These are phyloP conservation scores for Wickerhamomyces alni DNA, from an alignment of 805 yeast species.

Conservation along the genomic window DNA sequence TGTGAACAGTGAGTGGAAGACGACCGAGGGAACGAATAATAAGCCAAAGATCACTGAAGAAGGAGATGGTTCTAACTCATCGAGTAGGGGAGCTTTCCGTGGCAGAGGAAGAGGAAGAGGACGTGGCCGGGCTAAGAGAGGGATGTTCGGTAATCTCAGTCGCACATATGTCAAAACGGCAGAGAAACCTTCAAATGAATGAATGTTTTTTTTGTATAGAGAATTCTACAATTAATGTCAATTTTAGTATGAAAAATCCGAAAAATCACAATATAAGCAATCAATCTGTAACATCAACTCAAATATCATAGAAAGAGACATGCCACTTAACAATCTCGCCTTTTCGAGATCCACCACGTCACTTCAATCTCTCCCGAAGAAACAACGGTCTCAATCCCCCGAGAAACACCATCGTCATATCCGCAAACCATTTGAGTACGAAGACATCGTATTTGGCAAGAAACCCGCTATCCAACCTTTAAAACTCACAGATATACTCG, in stretches of 20 bases:
- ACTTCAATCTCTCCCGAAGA: background rate
- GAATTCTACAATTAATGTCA: too few species aligned
- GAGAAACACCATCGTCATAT: background rate
- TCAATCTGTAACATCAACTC: too few species aligned
- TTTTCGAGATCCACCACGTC: slow-evolving; percentile 7
- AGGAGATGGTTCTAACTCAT: too few species aligned
- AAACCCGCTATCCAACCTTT: background rate
- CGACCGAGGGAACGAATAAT: too few species aligned
- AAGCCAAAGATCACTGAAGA: too few species aligned
- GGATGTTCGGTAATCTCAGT: background rate
- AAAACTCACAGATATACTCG: slow-evolving; percentile 44
- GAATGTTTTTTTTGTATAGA: too few species aligned
- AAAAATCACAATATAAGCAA: too few species aligned
- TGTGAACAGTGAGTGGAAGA: too few species aligned
- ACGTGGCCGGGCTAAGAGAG: background rate
- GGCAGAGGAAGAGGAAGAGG: slow-evolving; percentile 12
- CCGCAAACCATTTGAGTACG: slow-evolving; percentile 11
- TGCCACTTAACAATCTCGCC: background rate
- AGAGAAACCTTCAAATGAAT: too few species aligned
- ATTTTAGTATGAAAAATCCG: too few species aligned
- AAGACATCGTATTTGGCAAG: slow-evolving; percentile 14
- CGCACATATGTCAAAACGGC: background rate
- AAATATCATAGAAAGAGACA: too few species aligned
- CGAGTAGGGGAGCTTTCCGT: too few species aligned
- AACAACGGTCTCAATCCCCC: background rate